phyloP scores from a whole-genome alignment of 805 yeast genomes.

The Wickerhamomyces sydowiorum region DNA sequence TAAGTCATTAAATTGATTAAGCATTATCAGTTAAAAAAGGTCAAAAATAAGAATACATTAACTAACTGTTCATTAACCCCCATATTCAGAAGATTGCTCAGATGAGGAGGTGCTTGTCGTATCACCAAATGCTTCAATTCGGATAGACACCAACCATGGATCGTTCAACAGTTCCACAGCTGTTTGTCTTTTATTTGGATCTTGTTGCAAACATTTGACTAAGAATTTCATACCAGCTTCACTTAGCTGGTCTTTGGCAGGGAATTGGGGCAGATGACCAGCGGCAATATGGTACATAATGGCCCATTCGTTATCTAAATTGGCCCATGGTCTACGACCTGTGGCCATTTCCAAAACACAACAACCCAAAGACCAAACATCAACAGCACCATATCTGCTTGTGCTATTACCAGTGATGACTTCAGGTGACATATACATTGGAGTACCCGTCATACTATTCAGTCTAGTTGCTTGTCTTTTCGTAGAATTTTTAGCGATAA shows the following conservation, averaged over 20 bases:
- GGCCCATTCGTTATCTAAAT: slow-evolving; percentile 95
- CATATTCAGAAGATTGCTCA: slow-evolving; percentile 19
- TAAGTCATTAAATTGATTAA: not conserved
- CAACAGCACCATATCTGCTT: slow-evolving; percentile 40
- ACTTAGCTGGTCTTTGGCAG: slow-evolving; percentile 72
- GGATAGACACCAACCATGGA: slow-evolving; percentile 80
- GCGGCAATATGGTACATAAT: slow-evolving; percentile 98
- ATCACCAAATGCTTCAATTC: slow-evolving; percentile 63
- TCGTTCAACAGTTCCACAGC: slow-evolving; percentile 83
- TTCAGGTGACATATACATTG: slow-evolving; percentile 99
- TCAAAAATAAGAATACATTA: no score
- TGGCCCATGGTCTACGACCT: slow-evolving; percentile 95
- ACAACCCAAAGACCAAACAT: slow-evolving; percentile 97
- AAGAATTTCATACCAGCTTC: slow-evolving; percentile 67
- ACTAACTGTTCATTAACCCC: slow-evolving; percentile 7
- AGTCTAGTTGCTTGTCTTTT: slow-evolving; percentile 32
- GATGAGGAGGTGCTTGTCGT: slow-evolving; percentile 19
- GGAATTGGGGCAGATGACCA: slow-evolving; percentile 85
- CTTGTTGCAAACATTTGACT: slow-evolving; percentile 70
- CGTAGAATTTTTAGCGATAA: slow-evolving; percentile 54
- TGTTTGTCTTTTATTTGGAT: slow-evolving; percentile 72
- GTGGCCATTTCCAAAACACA: slow-evolving; percentile 96
- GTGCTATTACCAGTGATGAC: slow-evolving; percentile 69
- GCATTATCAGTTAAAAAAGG: not conserved
- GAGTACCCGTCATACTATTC: slow-evolving; percentile 70